Evolutionary conservation across 2,329 filamentous ascomycete genomes (phyloP), one percentile per base, ranked within the genome.

Genomic region (Cladosporium phlei): DNA sequence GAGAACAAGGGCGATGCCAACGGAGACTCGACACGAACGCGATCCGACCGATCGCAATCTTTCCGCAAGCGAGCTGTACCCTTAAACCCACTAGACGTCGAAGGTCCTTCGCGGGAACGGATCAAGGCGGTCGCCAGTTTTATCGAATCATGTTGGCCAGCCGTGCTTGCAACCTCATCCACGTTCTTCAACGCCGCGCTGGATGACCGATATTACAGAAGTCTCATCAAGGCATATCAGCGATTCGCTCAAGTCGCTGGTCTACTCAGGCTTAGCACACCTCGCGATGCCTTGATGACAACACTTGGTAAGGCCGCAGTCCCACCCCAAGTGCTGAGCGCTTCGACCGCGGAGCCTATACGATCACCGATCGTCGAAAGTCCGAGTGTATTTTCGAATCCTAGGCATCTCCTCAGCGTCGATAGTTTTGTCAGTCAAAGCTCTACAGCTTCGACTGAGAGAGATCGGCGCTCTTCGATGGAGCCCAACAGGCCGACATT

Each of bases 221-320:
- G 85, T 8, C 73, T 98, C 1, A 91, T 98, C 19, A 80, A 93
- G 55, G 87, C 91, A 0, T 95, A 97, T 56, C 93, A 98, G 59
- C 89, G 94, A 54, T 87, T 98, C 59, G 86, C 93, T 1, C 94
- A 98, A 63, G 91, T 97, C 2, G 88, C 93, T 29, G 94, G 93
- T 4, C 73, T 98, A 37, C 69, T 98, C 7, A 82, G 90, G 52
- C 77, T 97, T 8, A 73, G 78, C 10, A 96, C 91, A 0, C 90
- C 93, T 0, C 78, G 93, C 54, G 93, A 98, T 72, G 93, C 93
- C 0, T 94, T 98, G 59, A 73, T 98, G 25, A 97, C 93, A 0
- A 96, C 91, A 0, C 72, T 98, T 3, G 89, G 88, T 0, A 98
- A 98, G 68, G 85, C 90, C 33, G 89, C 93, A 6, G 87, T 97